Percentiles rank a stretch among this genome's conserved stretches.
Conservation (phyloP, 176 grass and related monocot genomes). For the Bromus sterilis region DNA sequence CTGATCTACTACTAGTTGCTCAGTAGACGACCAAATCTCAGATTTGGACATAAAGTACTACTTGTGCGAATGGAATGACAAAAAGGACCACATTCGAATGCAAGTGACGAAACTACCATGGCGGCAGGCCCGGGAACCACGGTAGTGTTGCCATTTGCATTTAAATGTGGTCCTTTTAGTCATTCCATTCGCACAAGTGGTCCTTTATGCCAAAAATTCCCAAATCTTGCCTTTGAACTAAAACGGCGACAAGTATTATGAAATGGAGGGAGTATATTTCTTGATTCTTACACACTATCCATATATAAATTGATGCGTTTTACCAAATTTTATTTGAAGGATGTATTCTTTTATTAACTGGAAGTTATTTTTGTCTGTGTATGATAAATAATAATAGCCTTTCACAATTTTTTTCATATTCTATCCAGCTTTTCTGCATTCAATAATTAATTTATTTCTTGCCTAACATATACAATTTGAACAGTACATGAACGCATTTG, state of each 20-base stretch:
- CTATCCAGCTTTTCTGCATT: neutral
- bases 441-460: neutral
- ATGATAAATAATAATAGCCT: neutral
- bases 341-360: neutral
- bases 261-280: too few relatives aligned
- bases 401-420: neutral
- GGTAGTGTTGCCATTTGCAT: too few relatives aligned
- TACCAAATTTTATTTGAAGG: neutral
- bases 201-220: too few relatives aligned
- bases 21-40: neutral
- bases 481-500: conserved; percentile 90
- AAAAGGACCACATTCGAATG: too few relatives aligned
- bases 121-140: too few relatives aligned
- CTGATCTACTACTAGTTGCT: neutral
- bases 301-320: neutral
- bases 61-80: too few relatives aligned
- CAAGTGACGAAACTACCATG: too few relatives aligned
- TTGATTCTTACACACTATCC: neutral
- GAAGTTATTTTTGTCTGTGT: neutral
- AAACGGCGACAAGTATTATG: too few relatives aligned
- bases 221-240: neutral
- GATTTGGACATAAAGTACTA: too few relatives aligned
- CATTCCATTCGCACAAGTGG: too few relatives aligned
- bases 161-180: too few relatives aligned
- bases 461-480: conserved; percentile 20